Evolutionary conservation across 495 filamentous ascomycete species (phyloP), one percentile per base, ranked within the genome.

Genomic region (Bryoglossum gracile): DNA sequence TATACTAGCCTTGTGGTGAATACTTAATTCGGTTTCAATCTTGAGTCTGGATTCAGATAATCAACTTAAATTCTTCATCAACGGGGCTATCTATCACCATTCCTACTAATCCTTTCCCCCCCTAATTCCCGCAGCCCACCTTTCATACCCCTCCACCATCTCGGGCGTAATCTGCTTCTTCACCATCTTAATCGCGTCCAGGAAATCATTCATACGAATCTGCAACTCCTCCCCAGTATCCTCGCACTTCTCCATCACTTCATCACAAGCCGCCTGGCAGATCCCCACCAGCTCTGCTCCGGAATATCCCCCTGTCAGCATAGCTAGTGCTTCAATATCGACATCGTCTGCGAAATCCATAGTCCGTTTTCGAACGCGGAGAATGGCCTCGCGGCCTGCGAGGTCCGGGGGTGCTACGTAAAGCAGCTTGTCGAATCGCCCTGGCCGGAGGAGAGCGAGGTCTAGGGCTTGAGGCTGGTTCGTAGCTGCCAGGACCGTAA

Each of bases 401-500:
- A 76, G 64, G 57, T 89, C 84, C 5, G 92, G 92, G 23, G 87
- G 83, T 0, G 86, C 84, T 25, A 98, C 89, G 56, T 95, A 95
- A 45, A 96, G 75, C n/a, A 91, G 74, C 52, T 85, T 80, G 60
- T 94, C 89, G 61, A 98, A 82, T 23, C 92, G 76, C 4, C 92
- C 92, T 3, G 89, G 86, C 9, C 92, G 81, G 57, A 95, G 80
- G 32, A 98, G 70, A 9, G 92, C 92, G 4, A 84, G 79, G 61
- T 98, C 92, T 11, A 98, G 74, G 10, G 80, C 69, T 57, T 95
- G 87, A 0, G 92, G 92, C 43, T 86, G 82, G 62, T 98, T 98
- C 9, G 92, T 98, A 0, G 92, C 92, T 3, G 89, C 92, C n/a
- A 98, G 76, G 10, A 97, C 83, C 41, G 90, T 76, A 2, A 98